Evolutionary conservation across 108 stramenopile species (phyloP).

Genomic region (Pseudonitzschia multistriata): DNA sequence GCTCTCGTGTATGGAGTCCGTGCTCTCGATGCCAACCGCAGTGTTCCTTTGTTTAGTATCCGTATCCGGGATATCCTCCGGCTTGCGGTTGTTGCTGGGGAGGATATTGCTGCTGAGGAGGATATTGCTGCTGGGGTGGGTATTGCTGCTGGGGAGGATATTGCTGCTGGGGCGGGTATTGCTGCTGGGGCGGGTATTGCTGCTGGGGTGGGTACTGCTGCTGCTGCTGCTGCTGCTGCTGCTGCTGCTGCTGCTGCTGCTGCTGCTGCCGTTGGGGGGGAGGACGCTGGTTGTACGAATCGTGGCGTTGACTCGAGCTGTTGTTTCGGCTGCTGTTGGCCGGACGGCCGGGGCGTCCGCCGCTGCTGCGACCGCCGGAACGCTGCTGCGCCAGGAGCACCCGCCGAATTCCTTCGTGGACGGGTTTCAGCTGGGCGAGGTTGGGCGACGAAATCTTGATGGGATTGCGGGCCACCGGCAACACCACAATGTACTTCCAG

Average conservation of each 20-base stretch:
- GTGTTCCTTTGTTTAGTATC: background rate
- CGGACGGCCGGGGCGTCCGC: background rate
- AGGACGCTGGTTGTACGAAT: conserved; percentile 10
- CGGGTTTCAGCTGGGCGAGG: conserved; percentile 73
- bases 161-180: conserved; percentile 8
- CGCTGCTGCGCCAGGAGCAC: conserved; percentile 82
- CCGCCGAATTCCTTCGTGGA: conserved; percentile 83
- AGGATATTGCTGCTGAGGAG: conserved; percentile 9
- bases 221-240: conserved; percentile 1
- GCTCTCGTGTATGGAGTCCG: background rate
- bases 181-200: conserved; percentile 8
- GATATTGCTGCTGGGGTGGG: conserved; percentile 6
- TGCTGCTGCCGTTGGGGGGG: background rate
- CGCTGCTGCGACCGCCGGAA: conserved; percentile 41
- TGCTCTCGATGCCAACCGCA: background rate
- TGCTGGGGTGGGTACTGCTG: conserved; percentile 17
- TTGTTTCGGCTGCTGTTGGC: background rate
- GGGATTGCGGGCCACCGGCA: conserved; percentile 82
- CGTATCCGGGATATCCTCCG: background rate
- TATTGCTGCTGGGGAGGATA: conserved; percentile 11
- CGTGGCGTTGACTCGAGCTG: background rate
- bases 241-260: conserved; percentile 1
- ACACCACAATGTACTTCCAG: conserved; percentile 85
- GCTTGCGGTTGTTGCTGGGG: conserved; percentile 2
- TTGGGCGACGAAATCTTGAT: conserved; percentile 91